Conservation (phyloP, 441 rosid species). For the Aleurites moluccanus region DNA sequence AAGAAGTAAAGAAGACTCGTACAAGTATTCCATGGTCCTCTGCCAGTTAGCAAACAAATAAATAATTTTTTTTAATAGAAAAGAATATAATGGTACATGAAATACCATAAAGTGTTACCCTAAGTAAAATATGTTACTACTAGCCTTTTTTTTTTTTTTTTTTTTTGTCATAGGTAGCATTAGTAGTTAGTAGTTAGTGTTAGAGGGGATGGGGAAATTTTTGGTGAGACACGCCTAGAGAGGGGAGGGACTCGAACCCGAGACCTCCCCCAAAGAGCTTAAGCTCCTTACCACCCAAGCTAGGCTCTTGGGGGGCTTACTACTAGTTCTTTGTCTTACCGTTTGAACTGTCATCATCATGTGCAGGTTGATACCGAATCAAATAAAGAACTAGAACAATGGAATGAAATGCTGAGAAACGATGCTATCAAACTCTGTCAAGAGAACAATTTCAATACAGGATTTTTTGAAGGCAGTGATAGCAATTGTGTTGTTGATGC, state of each 20-base stretch:
- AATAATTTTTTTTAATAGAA: too few relatives aligned
- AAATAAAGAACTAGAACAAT: conserved; percentile 90
- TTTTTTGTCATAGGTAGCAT: too few relatives aligned
- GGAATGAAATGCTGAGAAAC: conserved; percentile 88
- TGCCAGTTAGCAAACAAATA: conserved; percentile 1
- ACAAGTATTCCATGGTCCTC: neutral
- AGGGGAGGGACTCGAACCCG: too few relatives aligned
- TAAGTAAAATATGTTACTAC: neutral
- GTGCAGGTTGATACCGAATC: conserved; percentile 83
- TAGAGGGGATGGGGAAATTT: too few relatives aligned
- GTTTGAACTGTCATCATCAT: conserved; percentile 22
- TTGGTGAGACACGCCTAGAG: too few relatives aligned
- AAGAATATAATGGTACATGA: neutral
- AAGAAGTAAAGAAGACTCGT: neutral
- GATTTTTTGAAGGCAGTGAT: conserved; percentile 95
- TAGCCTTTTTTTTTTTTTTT: too few relatives aligned
- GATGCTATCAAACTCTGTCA: conserved; percentile 88
- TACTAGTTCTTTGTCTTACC: neutral
- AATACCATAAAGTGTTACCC: neutral
- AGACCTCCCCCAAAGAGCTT: too few relatives aligned
- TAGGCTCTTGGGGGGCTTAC: too few relatives aligned
- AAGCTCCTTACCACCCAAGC: too few relatives aligned
- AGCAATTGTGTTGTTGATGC: conserved; percentile 81
- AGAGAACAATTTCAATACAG: conserved; percentile 90
- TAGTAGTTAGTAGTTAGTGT: too few relatives aligned